Evolutionary conservation across 371 early-diverging fungal genomes (phyloP), one percentile per base, ranked within the genome.

Genomic region (Syncephalastrum contaminatum): DNA sequence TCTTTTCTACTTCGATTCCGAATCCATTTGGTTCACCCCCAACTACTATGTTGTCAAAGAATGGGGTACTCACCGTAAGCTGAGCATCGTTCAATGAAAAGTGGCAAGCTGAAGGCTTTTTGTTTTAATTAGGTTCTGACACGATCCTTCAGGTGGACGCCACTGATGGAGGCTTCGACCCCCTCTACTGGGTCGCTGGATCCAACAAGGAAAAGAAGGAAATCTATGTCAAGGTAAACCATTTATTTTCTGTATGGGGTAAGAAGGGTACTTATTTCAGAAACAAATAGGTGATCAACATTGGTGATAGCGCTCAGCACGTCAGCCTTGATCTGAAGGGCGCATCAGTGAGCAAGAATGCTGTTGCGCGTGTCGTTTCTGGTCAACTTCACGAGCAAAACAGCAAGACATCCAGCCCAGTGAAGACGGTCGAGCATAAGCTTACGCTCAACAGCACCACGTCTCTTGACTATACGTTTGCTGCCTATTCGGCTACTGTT

Each of bases 121-220:
- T 6, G 6, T 12, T 8, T 30, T 6, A 6, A 30, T 12, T 30
- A 30, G 36, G 10, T 8, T 36, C 51, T 19, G 64, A 62, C 41
- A 60, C 53, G 19, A 60, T 64, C 56, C 46, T 67, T 13, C 65
- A 54, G 50, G 61, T 67, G 1, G 60, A 67, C 40, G 65, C 65
- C 27, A 36, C 54, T 4, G 46, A 53, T 8, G 58, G 58, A 12
- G 51, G 52, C 8, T 64, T 64, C 45, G 51, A 44, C 49, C 67
- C 67, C 25, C 54, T 67, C 14, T 67, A 64, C 46, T 67, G 67
- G 67, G 67, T 67, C 13, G 64, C 51, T 46, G 65, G 65, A 18
- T 57, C 58, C 15, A 57, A 51, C 44, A 51, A 57, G 40, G 46
- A 57, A 20, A 30, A 30, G 21, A 57, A 57, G 21, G 43, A 57